phyloP scores from a whole-genome alignment of 331 rosid species.

The Acacia pycnantha region DNA sequence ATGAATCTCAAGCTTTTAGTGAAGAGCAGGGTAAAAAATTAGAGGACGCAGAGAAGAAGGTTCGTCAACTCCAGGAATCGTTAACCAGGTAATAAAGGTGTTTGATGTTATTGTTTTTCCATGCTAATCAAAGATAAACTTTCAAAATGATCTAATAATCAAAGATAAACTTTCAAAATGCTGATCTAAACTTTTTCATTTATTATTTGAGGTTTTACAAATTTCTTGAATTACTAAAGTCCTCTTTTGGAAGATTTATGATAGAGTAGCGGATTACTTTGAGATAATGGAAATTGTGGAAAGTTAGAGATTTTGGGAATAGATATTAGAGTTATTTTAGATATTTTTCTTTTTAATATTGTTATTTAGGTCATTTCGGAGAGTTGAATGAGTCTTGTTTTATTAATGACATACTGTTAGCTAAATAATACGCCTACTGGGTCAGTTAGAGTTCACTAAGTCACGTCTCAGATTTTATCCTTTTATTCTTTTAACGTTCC shows the following conservation, averaged over 20 bases:
- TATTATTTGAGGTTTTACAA: constrained; percentile 10
- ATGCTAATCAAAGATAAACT: constrained; percentile 7
- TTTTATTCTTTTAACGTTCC: too few relatives aligned
- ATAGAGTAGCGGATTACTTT: too few relatives aligned
- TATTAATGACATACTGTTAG: too few relatives aligned
- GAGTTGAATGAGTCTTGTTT: too few relatives aligned
- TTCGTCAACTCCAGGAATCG: constrained; percentile 72
- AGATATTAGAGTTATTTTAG: too few relatives aligned
- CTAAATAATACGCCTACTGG: too few relatives aligned
- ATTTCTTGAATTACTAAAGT: constrained; percentile 13
- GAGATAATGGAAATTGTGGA: too few relatives aligned
- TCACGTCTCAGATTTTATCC: too few relatives aligned
- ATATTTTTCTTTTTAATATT: too few relatives aligned
- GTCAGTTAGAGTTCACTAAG: too few relatives aligned
- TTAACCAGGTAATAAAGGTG: constrained; percentile 54
- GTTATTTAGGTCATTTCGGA: too few relatives aligned
- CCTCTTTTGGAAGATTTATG: constrained; percentile 8
- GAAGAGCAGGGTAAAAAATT: constrained; percentile 58
- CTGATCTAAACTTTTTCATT: neutral
- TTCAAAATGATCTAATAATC: constrained; percentile 22
- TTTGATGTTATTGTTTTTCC: constrained; percentile 11
- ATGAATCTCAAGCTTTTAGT: constrained; percentile 48
- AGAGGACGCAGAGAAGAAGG: constrained; percentile 76
- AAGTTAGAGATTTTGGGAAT: too few relatives aligned
- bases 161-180: constrained; percentile 17